Base-by-base conservation (phyloP, 495 filamentous ascomycete genomes). In the Penicillium antarcticum region DNA sequence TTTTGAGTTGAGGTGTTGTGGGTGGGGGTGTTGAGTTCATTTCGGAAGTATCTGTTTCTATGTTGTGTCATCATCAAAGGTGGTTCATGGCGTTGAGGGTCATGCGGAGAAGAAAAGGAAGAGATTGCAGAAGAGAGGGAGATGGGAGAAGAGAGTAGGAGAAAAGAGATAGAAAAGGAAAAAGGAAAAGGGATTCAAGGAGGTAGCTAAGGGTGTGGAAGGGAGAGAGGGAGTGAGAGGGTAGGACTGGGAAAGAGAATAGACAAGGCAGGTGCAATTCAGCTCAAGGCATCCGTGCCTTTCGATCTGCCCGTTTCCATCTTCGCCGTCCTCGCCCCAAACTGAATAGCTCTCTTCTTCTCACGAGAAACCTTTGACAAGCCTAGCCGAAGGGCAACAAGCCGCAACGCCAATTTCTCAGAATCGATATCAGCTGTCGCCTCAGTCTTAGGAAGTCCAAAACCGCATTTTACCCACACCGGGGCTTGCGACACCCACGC, bases 281-380 rank as follows among this genome's bases (percentile, higher is more conserved):
- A 76, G 41, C 47, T 66, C 48, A 81, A 47, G 7, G 63, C 58
- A 55, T 79, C 71, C 8, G 88, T 92, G 1, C 90, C 90, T 61
- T 87, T 91, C 12, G 75, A 83, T 52, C 73, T 82, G 11, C 90
- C 86, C 44, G 62, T 74, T 62, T 90, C 86, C 83, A 95, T 92
- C 67, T 91, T 95, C 9, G 90, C 90, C 9, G 88, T 94, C 52
- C 89, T 76, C 6, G 89, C 81, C 24, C 90, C 90, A 62, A 95
- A 95, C 66, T 95, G 90, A 43, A 92, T 89, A 12, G 94, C 94
- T 56, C 94, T 79, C 68, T 99, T 99, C 77, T 94, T 96, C 68
- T 96, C 91, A 24, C 68, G 75, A 3, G 94, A 85, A 0, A 87
- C 89, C 4, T 61, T 67, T 1, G 56, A 57, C 77, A 99, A 81